Evolutionary conservation across 345 rosid genomes (phyloP).

Genomic region (Corchorus olitorius): DNA sequence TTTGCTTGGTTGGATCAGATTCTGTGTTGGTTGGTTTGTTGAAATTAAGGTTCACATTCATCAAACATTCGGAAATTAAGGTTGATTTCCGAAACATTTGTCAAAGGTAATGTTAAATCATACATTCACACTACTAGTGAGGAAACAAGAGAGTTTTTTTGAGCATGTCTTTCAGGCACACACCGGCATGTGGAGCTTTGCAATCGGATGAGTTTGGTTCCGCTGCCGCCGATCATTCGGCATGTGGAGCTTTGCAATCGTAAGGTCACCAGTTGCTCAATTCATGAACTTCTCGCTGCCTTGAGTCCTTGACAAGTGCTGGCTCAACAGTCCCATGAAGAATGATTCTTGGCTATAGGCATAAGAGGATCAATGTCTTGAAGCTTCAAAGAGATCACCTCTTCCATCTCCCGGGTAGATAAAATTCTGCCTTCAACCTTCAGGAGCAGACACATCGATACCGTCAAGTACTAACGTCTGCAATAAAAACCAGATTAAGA

Average conservation of each 20-base stretch:
- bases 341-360: slow-evolving; percentile 68
- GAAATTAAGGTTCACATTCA: no score
- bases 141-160: background rate
- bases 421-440: slow-evolving; percentile 33
- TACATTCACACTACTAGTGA: background rate
- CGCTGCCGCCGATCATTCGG: background rate
- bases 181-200: slow-evolving; percentile 7
- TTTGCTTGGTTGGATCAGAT: no score
- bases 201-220: slow-evolving; percentile 15
- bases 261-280: slow-evolving; percentile 64
- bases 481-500: slow-evolving; percentile 7
- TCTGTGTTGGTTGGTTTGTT: no score
- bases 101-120: no score
- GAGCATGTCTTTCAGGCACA: slow-evolving; percentile 10
- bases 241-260: slow-evolving; percentile 20
- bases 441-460: slow-evolving; percentile 35
- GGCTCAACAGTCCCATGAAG: slow-evolving; percentile 51
- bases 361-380: slow-evolving; percentile 55
- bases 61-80: no score
- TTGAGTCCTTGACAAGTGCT: slow-evolving; percentile 62
- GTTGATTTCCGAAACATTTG: no score
- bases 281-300: slow-evolving; percentile 54
- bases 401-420: slow-evolving; percentile 87
- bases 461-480: slow-evolving; percentile 73
- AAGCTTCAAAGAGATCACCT: slow-evolving; percentile 71